Evolutionary conservation across 73 alveolate genomes (phyloP), one percentile per base, ranked within the genome.

Genomic region (Tetrahymena elliotti): DNA sequence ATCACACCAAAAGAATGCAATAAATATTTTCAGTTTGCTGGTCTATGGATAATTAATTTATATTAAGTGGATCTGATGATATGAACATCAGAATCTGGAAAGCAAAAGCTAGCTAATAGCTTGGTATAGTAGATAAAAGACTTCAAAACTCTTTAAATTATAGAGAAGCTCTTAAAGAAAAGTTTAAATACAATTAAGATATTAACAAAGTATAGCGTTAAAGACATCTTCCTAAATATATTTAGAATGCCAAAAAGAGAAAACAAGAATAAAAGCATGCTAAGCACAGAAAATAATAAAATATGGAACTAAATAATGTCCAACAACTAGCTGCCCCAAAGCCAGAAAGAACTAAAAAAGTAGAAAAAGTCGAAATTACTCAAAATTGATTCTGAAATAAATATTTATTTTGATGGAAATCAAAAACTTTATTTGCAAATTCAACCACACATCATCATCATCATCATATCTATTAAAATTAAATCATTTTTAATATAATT

Each of bases 1-100:
- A 99, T 95, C 99, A 99, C 95, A 98, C 99, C 35, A 97, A 99
- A 96, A 98, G 99, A 96, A 99, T 99, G 99, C 99, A 99, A 96
- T 97, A 98, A 96, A 99, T 99, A 9, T 97, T 98, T 95, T 95
- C 99, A 15, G 99, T 98, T 11, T 52, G 97, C 82, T 99, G 97
- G 96, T 95, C 99, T 1, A 98, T 97, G 98, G 99, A 99, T 96
- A 97, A 97, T 93, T 97, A 98, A 96, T 99, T 97, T 96, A 98
- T 99, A 54, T 93, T 98, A 34, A 96, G 99, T 94, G 99, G 99
- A 1, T 96, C 99, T 35, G 99, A 99, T 93, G 99, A 99, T 96
- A 98, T 99, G 53, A 99, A 99, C 94, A 95, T 99, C 22, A 98
- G 99, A 96, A 96, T 99, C 31, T 99, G 99, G 99, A 99, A 99